These are phyloP conservation scores for Colletotrichum chlorophyti DNA, from an alignment of 2,329 filamentous ascomycete species.

Conservation along the genomic window DNA sequence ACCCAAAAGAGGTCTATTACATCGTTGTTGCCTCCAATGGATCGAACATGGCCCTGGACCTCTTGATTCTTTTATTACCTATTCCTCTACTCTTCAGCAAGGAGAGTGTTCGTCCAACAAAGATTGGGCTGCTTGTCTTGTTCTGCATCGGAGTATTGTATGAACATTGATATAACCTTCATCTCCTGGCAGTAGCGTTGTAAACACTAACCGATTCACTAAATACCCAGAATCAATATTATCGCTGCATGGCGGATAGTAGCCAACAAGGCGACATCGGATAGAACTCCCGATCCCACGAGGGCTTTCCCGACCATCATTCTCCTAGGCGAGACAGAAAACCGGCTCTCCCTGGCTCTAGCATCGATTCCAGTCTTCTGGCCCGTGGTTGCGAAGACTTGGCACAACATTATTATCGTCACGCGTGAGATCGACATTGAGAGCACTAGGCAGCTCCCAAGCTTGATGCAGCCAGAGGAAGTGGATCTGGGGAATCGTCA, in stretches of 20 bases:
- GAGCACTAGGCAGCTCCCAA: background rate
- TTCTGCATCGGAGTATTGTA: slow-evolving; percentile 6
- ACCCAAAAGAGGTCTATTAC: background rate
- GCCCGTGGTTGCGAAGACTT: background rate
- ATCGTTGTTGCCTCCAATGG: background rate
- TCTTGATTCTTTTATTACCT: slow-evolving; percentile 15
- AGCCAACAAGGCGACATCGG: slow-evolving; percentile 2
- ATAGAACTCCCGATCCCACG: background rate
- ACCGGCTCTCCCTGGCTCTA: background rate
- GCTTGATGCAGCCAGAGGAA: background rate
- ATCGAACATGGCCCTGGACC: slow-evolving; percentile 13
- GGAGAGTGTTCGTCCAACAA: background rate
- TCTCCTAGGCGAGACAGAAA: slow-evolving; percentile 4
- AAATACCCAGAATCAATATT: background rate
- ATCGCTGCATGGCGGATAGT: slow-evolving; percentile 10
- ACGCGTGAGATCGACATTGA: slow-evolving; percentile 11
- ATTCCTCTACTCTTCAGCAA: background rate
- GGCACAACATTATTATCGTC: slow-evolving; percentile 3
- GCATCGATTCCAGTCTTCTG: slow-evolving; percentile 18
- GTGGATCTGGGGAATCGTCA: background rate
- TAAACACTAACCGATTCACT: background rate
- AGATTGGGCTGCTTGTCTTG: background rate
- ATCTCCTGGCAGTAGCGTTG: background rate
- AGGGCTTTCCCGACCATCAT: slow-evolving; percentile 6
- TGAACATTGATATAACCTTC: background rate